These are phyloP conservation scores for Akanthomyces lecanii DNA, from an alignment of 2,329 filamentous ascomycete genomes.

Conservation along the genomic window DNA sequence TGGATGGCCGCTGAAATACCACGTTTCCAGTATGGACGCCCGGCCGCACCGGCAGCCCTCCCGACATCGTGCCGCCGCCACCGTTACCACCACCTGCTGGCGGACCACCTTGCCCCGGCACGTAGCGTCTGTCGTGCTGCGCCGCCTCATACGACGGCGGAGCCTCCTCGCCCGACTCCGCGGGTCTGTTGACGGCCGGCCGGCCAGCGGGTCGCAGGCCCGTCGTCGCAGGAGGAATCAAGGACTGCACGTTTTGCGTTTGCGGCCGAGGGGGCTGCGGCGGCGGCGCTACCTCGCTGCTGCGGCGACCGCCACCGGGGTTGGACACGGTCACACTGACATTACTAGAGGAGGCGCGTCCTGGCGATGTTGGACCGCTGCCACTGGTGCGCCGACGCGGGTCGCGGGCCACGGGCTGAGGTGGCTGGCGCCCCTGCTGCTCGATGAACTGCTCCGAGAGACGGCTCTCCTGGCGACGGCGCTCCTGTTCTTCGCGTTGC, in stretches of 20 bases:
- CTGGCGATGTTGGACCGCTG: conserved; percentile 43
- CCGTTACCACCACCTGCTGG: no score
- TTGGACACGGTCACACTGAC: conserved; percentile 9
- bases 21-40: no score
- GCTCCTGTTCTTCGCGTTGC: conserved; percentile 60
- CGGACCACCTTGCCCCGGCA: conserved; percentile 37
- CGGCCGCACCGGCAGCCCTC: not conserved
- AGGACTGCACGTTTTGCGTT: conserved; percentile 41
- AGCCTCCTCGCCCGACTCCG: conserved; percentile 42
- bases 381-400: conserved; percentile 19
- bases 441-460: conserved; percentile 69
- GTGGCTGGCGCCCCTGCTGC: conserved; percentile 47
- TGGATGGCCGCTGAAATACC: no score
- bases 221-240: conserved; percentile 35
- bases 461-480: conserved; percentile 61
- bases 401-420: not conserved
- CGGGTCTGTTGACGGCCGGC: conserved; percentile 23
- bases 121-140: conserved; percentile 46
- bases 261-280: conserved; percentile 17
- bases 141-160: conserved; percentile 57
- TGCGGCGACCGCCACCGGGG: not conserved
- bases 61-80: not conserved
- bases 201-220: not conserved
- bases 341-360: conserved; percentile 26
- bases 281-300: conserved; percentile 13